Evolutionary conservation across 2,329 filamentous ascomycete genomes (phyloP).

Genomic region (Aspergillus ochraceoroseus): DNA sequence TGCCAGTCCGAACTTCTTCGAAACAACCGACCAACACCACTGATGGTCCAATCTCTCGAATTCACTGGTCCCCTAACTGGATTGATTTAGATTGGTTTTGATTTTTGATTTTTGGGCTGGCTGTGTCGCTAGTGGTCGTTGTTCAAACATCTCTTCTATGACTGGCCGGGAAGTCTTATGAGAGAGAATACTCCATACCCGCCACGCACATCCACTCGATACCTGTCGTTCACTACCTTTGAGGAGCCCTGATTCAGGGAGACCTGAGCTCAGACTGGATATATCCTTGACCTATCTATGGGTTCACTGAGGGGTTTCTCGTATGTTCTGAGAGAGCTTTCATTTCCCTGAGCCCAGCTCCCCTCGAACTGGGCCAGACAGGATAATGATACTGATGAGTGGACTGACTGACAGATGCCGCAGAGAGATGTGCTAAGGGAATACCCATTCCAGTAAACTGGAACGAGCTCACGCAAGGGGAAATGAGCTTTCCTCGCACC

Average conservation of each 20-base stretch:
- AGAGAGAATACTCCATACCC: neutral
- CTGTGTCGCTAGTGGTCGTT: neutral
- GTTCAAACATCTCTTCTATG: neutral
- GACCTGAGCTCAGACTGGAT: constrained; percentile 2
- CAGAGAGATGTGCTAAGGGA: too few species aligned
- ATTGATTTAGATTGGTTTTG: neutral
- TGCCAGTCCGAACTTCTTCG: neutral
- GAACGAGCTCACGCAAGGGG: constrained; percentile 15
- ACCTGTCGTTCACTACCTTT: neutral
- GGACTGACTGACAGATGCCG: too few species aligned
- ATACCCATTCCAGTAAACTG: constrained; percentile 11
- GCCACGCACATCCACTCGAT: constrained; percentile 3
- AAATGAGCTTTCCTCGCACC: constrained; percentile 15
- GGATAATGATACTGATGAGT: too few species aligned
- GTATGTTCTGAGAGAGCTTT: too few species aligned
- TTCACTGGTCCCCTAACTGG: neutral
- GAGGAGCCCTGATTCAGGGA: constrained; percentile 2
- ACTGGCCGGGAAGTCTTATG: constrained; percentile 6
- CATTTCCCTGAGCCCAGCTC: too few species aligned
- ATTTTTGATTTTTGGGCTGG: neutral
- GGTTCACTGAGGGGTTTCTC: too few species aligned
- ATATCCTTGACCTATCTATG: neutral
- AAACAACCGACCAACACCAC: constrained; percentile 2
- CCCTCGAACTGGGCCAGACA: too few species aligned
- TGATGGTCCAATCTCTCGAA: neutral